phyloP scores from a whole-genome alignment of 2,329 filamentous ascomycete genomes.

The Orbilia oligospora region DNA sequence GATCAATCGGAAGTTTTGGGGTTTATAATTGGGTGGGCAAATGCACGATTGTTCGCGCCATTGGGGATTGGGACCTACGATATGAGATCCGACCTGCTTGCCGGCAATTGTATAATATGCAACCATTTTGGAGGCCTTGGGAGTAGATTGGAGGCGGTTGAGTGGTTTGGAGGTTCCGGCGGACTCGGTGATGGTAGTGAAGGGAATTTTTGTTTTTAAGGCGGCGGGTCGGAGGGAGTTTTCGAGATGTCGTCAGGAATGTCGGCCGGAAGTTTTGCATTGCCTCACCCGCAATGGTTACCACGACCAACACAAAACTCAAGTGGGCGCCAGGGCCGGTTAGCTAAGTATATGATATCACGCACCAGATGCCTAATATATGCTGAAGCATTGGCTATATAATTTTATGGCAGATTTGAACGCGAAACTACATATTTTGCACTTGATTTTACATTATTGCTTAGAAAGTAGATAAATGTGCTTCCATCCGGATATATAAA shows the following conservation, averaged over 20 bases:
- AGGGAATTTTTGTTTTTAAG: not conserved
- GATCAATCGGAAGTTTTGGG: slow-evolving; percentile 6
- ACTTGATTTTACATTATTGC: too few species aligned
- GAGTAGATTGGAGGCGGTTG: not conserved
- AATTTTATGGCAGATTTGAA: too few species aligned
- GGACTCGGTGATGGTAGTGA: slow-evolving; percentile 11
- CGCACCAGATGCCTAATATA: too few species aligned
- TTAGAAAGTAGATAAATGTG: too few species aligned
- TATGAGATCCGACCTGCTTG: slow-evolving; percentile 71
- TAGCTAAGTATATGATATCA: too few species aligned
- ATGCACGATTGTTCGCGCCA: not conserved
- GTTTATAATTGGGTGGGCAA: not conserved
- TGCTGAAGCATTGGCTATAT: too few species aligned
- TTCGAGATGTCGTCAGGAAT: slow-evolving; percentile 25
- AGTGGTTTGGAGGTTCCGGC: not conserved
- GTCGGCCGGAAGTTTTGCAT: slow-evolving; percentile 15
- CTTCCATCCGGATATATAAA: too few species aligned
- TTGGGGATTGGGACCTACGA: slow-evolving; percentile 67
- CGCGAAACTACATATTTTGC: too few species aligned
- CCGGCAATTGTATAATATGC: slow-evolving; percentile 71
- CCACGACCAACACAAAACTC: slow-evolving; percentile 15
- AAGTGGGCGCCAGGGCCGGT: not conserved
- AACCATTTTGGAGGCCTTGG: slow-evolving; percentile 67
- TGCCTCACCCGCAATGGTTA: not conserved
- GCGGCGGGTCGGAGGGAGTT: slow-evolving; percentile 6